Percentiles rank a stretch among this genome's conserved stretches.
Evolutionary conservation across 495 filamentous ascomycete genomes (phyloP).

Genomic region (Penicillium cinerascens): DNA sequence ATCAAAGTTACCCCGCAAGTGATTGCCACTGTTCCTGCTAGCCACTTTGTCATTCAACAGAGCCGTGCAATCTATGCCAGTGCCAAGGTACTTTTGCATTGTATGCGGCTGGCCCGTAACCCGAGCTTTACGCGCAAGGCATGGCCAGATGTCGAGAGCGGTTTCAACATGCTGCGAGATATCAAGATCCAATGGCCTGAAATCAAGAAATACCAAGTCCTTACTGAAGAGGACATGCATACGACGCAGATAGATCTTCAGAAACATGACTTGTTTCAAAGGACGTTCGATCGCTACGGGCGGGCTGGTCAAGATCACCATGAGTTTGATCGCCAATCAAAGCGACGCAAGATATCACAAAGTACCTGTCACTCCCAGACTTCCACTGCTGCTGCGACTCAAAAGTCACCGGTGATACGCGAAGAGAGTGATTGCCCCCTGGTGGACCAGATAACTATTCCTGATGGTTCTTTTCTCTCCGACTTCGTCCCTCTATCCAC

Average conservation of each 20-base stretch:
- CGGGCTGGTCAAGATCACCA: not conserved
- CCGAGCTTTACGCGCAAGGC: conserved; percentile 8
- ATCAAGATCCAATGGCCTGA: conserved; percentile 16
- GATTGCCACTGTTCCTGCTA: conserved; percentile 8
- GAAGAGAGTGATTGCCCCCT: no score
- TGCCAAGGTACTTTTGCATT: conserved; percentile 8
- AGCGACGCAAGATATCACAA: no score
- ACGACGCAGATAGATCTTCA: conserved; percentile 4
- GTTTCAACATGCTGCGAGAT: conserved; percentile 7
- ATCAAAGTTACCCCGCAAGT: conserved; percentile 11
- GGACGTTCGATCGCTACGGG: conserved; percentile 1
- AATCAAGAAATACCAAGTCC: conserved; percentile 10
- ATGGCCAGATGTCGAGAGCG: conserved; percentile 9
- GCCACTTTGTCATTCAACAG: conserved; percentile 13
- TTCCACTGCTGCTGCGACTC: no score
- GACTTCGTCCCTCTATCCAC: not conserved
- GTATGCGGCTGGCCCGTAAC: conserved; percentile 11
- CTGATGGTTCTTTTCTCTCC: no score
- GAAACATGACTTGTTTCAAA: conserved; percentile 3
- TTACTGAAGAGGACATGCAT: conserved; percentile 7
- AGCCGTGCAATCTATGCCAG: conserved; percentile 10
- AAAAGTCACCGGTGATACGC: no score
- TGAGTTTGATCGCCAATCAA: no score
- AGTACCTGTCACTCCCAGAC: no score
- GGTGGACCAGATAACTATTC: no score